Percentiles rank a stretch among this genome's conserved stretches.
Conservation (phyloP, 1,284 basidiomycete species). For the Pulchroboletus neoregius region DNA sequence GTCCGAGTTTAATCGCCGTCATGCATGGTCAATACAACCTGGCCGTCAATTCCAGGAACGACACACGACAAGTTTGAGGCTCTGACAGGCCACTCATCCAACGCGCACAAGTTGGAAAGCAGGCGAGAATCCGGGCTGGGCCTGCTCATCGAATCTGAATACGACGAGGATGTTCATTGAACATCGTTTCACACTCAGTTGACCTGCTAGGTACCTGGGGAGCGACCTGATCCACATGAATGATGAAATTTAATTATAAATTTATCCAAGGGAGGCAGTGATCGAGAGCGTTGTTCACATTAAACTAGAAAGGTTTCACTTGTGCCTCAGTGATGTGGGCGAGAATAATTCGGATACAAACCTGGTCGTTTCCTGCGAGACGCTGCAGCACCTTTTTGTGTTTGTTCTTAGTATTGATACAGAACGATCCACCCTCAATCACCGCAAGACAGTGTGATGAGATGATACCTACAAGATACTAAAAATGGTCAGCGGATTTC, state of each 20-base stretch:
- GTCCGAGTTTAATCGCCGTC: conserved; percentile 24
- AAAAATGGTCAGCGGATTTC: conserved; percentile 7
- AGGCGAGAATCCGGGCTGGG: conserved; percentile 15
- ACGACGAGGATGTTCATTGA: not conserved
- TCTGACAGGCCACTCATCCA: conserved; percentile 1
- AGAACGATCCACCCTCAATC: conserved; percentile 15
- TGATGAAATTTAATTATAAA: conserved; percentile 8
- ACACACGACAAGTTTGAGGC: conserved; percentile 12
- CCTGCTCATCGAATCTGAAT: not conserved
- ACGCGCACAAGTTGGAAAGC: not conserved
- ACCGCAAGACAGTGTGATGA: conserved; percentile 6
- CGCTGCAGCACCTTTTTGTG: not conserved
- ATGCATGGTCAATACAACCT: conserved; percentile 6
- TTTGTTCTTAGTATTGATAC: conserved; percentile 7
- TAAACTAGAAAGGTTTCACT: conserved; percentile 8
- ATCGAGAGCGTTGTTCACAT: conserved; percentile 9
- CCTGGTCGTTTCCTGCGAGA: conserved; percentile 6
- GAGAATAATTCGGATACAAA: conserved; percentile 12
- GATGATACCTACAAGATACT: not conserved
- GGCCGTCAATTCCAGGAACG: conserved; percentile 3
- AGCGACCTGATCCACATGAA: conserved; percentile 27
- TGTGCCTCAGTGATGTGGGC: conserved; percentile 6
- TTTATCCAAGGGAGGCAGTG: conserved; percentile 1
- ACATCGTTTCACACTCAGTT: conserved; percentile 3
- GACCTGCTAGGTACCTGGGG: conserved; percentile 7